Evolutionary conservation across 148 eudicot genomes (phyloP).

Genomic region (Fagopyrum esculentum): DNA sequence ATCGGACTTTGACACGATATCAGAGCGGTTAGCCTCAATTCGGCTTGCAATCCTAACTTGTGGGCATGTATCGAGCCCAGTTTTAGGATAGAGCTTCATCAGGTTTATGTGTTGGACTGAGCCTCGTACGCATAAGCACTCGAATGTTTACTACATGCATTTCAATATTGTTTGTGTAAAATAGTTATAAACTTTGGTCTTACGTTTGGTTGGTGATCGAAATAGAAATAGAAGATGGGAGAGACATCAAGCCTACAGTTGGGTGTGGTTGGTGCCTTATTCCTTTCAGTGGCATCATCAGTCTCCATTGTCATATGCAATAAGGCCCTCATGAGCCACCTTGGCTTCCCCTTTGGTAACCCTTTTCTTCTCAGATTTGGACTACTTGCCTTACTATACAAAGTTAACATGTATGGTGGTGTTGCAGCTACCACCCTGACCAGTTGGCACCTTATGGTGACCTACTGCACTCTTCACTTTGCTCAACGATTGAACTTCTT

Average conservation of each 20-base stretch:
- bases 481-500: slow-evolving; percentile 74
- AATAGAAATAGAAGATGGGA: slow-evolving; percentile 36
- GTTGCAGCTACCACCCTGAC: slow-evolving; percentile 84
- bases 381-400: too few relatives aligned
- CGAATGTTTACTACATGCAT: too few relatives aligned
- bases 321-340: slow-evolving; percentile 77
- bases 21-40: too few relatives aligned
- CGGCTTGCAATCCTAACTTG: too few relatives aligned
- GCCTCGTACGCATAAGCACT: too few relatives aligned
- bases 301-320: slow-evolving; percentile 84
- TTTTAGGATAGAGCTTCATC: too few relatives aligned
- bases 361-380: background rate
- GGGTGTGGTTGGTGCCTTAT: slow-evolving; percentile 72
- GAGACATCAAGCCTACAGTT: slow-evolving; percentile 51
- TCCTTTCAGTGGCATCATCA: slow-evolving; percentile 81
- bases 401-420: background rate
- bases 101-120: too few relatives aligned
- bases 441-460: slow-evolving; percentile 95
- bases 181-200: background rate
- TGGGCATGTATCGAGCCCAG: too few relatives aligned
- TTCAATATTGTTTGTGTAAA: too few relatives aligned
- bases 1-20: too few relatives aligned
- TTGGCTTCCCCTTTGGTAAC: slow-evolving; percentile 70
- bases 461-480: slow-evolving; percentile 71
- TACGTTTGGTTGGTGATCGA: background rate